Evolutionary conservation across 371 early-diverging fungal genomes (phyloP).

Genomic region (Mortierella sp.): DNA sequence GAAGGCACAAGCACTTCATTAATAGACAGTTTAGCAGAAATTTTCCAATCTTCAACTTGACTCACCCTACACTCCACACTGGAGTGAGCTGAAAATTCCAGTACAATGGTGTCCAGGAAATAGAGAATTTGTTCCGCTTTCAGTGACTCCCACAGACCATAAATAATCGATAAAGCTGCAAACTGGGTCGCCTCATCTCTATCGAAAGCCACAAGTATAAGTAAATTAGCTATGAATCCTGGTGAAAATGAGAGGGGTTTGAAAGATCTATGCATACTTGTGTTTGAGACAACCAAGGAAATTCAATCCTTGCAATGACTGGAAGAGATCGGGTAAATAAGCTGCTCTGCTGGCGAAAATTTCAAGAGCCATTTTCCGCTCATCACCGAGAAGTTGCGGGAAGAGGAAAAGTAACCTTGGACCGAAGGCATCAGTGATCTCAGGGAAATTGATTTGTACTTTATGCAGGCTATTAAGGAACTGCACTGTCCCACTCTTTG

Average conservation of each 20-base stretch:
- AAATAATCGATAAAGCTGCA: slow-evolving; percentile 64
- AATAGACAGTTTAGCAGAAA: not conserved
- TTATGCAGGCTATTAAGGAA: slow-evolving; percentile 62
- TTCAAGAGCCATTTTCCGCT: slow-evolving; percentile 64
- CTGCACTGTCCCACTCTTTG: slow-evolving; percentile 27
- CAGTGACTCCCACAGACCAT: slow-evolving; percentile 60
- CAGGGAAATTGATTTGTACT: slow-evolving; percentile 59
- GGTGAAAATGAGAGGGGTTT: not conserved
- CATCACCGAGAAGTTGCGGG: slow-evolving; percentile 52
- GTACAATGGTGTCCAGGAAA: slow-evolving; percentile 57
- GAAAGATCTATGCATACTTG: slow-evolving; percentile 39
- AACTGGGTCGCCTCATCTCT: slow-evolving; percentile 72
- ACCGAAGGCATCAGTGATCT: slow-evolving; percentile 56
- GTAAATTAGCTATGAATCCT: not conserved
- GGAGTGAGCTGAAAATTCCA: slow-evolving; percentile 58
- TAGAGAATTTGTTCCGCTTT: slow-evolving; percentile 56
- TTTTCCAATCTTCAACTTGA: not conserved
- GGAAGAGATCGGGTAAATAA: slow-evolving; percentile 63
- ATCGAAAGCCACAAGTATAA: not conserved
- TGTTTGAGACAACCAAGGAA: slow-evolving; percentile 60
- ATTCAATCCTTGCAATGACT: slow-evolving; percentile 60
- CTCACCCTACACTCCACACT: slow-evolving; percentile 66
- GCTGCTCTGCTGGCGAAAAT: slow-evolving; percentile 67
- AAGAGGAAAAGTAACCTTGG: slow-evolving; percentile 58
- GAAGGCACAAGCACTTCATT: not conserved